Evolutionary conservation across 2,329 filamentous ascomycete genomes (phyloP).

Genomic region (Blastomyces parvus): DNA sequence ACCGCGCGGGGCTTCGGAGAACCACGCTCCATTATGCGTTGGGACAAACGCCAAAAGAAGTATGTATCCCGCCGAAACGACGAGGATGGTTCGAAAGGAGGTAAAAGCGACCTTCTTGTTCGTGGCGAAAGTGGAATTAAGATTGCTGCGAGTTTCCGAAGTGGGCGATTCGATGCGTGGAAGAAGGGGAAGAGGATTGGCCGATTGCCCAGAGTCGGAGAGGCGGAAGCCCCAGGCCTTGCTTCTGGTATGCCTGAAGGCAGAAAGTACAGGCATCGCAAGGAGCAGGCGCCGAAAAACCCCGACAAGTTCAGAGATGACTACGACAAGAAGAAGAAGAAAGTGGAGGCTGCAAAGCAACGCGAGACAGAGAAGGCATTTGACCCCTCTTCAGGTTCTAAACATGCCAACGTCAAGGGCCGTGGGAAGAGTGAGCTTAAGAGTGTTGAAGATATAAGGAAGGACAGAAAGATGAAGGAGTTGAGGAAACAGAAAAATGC

Average conservation of each 20-base stretch:
- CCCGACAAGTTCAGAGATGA: conserved; percentile 89
- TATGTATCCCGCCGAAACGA: conserved; percentile 90
- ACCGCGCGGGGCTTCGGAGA: conserved; percentile 64
- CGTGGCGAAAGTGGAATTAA: conserved; percentile 88
- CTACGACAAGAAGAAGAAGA: conserved; percentile 82
- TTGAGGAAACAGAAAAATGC: conserved; percentile 79
- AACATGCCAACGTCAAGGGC: conserved; percentile 57
- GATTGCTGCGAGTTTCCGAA: conserved; percentile 88
- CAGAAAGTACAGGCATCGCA: conserved; percentile 71
- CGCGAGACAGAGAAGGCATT: conserved; percentile 31
- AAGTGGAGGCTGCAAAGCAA: conserved; percentile 76
- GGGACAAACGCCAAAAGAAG: conserved; percentile 95
- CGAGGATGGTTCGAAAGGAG: conserved; percentile 72
- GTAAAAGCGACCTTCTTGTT: conserved; percentile 60
- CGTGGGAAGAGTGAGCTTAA: conserved; percentile 71
- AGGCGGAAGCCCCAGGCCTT: conserved; percentile 52
- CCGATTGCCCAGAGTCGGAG: conserved; percentile 70
- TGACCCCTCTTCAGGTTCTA: conserved; percentile 11
- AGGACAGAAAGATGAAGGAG: conserved; percentile 68
- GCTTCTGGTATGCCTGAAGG: conserved; percentile 33
- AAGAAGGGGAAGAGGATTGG: conserved; percentile 74
- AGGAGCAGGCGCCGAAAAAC: conserved; percentile 79
- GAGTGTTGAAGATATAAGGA: conserved; percentile 73
- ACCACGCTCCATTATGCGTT: conserved; percentile 69
- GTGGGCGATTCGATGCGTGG: conserved; percentile 89